Percentiles rank a stretch among this genome's conserved stretches.
phyloP scores from a whole-genome alignment of 257 asterid genomes.

The Ballota nigra region DNA sequence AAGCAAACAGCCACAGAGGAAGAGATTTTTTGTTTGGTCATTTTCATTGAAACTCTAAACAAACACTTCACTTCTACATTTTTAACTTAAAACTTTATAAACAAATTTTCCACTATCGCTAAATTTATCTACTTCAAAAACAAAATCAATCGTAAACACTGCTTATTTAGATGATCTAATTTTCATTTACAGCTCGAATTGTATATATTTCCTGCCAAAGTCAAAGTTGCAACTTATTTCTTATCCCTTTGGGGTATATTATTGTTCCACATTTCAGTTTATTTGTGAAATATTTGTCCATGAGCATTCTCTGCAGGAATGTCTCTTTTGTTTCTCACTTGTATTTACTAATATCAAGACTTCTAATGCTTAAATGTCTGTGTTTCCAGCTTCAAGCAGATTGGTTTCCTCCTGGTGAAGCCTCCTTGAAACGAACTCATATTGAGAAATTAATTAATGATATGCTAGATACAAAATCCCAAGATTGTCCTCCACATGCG shows the following conservation, averaged over 20 bases:
- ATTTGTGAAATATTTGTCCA: background rate
- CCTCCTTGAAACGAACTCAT: constrained; percentile 66
- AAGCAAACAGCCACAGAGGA: too few relatives aligned
- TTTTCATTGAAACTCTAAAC: too few relatives aligned
- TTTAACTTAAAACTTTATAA: background rate
- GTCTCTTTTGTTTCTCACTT: background rate
- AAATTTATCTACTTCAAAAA: background rate
- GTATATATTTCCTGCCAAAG: background rate
- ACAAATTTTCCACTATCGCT: background rate
- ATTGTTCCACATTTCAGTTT: constrained; percentile 6
- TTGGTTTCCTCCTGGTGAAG: constrained; percentile 89
- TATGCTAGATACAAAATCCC: constrained; percentile 49
- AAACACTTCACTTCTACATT: background rate
- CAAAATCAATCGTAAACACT: background rate
- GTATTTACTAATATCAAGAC: background rate
- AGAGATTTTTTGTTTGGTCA: too few relatives aligned
- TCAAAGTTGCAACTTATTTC: background rate
- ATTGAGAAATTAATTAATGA: constrained; percentile 64
- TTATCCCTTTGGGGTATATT: background rate
- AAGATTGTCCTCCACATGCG: constrained; percentile 45
- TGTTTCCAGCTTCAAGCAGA: constrained; percentile 56
- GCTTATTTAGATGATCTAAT: background rate
- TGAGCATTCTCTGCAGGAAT: background rate
- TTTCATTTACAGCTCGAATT: background rate
- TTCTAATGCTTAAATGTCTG: constrained; percentile 14